Percentiles rank a stretch among this genome's conserved stretches.
phyloP scores from a whole-genome alignment of 352 stramenopile genomes.

The Pythium phragmitis region DNA sequence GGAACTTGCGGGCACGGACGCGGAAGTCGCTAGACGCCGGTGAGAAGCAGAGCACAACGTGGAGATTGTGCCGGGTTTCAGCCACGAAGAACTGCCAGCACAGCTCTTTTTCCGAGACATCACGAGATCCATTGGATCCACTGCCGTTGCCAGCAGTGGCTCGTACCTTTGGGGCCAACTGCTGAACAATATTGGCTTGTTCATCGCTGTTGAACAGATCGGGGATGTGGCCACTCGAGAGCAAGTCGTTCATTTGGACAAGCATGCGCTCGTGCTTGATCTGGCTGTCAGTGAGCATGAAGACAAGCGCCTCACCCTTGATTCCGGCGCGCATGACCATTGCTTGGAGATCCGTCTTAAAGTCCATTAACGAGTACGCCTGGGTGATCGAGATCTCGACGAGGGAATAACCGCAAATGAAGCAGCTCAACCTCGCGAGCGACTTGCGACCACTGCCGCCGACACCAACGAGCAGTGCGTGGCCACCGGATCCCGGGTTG shows the following conservation, averaged over 20 bases:
- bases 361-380: conserved; percentile 90
- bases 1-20: conserved; percentile 90
- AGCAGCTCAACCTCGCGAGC: conserved; percentile 86
- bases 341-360: conserved; percentile 94
- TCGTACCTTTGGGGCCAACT: conserved; percentile 85
- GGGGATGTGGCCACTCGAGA: conserved; percentile 91
- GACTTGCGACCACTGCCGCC: conserved; percentile 94
- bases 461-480: conserved; percentile 94
- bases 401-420: conserved; percentile 89
- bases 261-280: conserved; percentile 96
- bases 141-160: conserved; percentile 35
- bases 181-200: conserved; percentile 87
- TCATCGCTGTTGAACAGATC: conserved; percentile 93
- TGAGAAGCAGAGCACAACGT: conserved; percentile 94
- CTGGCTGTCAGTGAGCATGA: conserved; percentile 92
- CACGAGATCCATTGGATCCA: neutral
- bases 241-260: conserved; percentile 93
- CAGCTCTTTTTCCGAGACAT: conserved; percentile 86
- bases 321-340: conserved; percentile 90
- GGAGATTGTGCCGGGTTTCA: conserved; percentile 91
- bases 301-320: conserved; percentile 91
- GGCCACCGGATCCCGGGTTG: conserved; percentile 80
- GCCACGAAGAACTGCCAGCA: conserved; percentile 93
- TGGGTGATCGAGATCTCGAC: conserved; percentile 91
- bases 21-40: conserved; percentile 90